These are phyloP conservation scores for Carex pumila DNA, from an alignment of 176 grass and related monocot species.

Conservation along the genomic window DNA sequence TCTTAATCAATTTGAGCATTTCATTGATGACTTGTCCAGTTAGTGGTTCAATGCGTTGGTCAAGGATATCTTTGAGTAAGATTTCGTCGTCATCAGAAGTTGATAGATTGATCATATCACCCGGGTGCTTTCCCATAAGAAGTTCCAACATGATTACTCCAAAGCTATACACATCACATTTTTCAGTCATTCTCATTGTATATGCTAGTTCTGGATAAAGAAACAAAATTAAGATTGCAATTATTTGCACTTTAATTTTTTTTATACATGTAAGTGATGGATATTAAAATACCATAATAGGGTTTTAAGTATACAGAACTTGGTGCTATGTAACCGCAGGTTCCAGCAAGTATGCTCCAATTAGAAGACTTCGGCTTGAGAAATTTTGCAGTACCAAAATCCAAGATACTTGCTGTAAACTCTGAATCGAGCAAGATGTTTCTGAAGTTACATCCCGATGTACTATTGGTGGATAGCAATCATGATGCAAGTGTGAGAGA, in stretches of 20 bases:
- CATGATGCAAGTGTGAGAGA: background rate
- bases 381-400: too few species aligned
- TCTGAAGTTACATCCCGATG: too few species aligned
- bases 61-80: background rate
- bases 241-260: too few species aligned
- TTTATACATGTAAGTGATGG: too few species aligned
- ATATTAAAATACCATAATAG: too few species aligned
- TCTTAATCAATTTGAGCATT: background rate
- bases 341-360: too few species aligned
- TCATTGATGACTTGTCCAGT: background rate
- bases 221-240: too few species aligned
- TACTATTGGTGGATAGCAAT: background rate
- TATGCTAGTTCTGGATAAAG: conserved; percentile 22
- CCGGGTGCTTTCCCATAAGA: conserved; percentile 17
- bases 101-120: background rate
- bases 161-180: conserved; percentile 29
- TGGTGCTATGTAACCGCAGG: too few species aligned
- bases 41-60: background rate
- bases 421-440: too few species aligned
- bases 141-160: conserved; percentile 16
- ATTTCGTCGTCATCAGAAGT: background rate
- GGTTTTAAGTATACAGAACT: too few species aligned
- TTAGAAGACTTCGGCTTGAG: too few species aligned
- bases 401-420: too few species aligned
- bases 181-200: conserved; percentile 1